Percentiles rank a stretch among this genome's conserved stretches.
phyloP scores from a whole-genome alignment of 2,329 filamentous ascomycete species.

The Trichoderma harzianum region DNA sequence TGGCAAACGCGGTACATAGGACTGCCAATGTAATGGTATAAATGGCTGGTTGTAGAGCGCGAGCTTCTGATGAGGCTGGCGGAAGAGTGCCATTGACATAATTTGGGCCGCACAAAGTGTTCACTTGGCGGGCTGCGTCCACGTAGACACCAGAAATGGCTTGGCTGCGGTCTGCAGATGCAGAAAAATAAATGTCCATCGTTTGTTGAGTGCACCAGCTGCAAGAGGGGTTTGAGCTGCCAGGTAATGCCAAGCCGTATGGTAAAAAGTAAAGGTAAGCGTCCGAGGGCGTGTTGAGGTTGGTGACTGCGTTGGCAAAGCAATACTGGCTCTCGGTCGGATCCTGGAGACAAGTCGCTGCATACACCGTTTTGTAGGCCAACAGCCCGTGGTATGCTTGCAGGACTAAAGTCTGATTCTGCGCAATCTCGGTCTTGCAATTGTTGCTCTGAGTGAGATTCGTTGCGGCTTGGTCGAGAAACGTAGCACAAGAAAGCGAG shows the following conservation, averaged over 20 bases:
- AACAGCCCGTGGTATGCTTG: conserved; percentile 73
- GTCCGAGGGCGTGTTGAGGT: conserved; percentile 65
- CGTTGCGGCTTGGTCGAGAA: conserved; percentile 62
- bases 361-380: conserved; percentile 74
- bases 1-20: not conserved
- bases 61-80: conserved; percentile 26
- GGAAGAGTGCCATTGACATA: conserved; percentile 59
- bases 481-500: conserved; percentile 58
- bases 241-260: conserved; percentile 68
- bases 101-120: conserved; percentile 57
- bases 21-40: conserved; percentile 20
- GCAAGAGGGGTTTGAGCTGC: conserved; percentile 68
- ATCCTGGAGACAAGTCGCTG: conserved; percentile 74
- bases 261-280: conserved; percentile 84
- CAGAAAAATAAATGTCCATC: conserved; percentile 75
- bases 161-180: conserved; percentile 62
- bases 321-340: conserved; percentile 65
- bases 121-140: conserved; percentile 68
- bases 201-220: conserved; percentile 71
- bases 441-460: conserved; percentile 60
- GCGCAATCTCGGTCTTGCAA: conserved; percentile 69
- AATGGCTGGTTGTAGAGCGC: conserved; percentile 20
- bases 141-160: conserved; percentile 68
- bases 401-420: conserved; percentile 65
- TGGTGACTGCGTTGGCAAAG: conserved; percentile 82